These are phyloP conservation scores for Phaeotremella skinneri DNA, from an alignment of 768 basidiomycete genomes.

Conservation along the genomic window DNA sequence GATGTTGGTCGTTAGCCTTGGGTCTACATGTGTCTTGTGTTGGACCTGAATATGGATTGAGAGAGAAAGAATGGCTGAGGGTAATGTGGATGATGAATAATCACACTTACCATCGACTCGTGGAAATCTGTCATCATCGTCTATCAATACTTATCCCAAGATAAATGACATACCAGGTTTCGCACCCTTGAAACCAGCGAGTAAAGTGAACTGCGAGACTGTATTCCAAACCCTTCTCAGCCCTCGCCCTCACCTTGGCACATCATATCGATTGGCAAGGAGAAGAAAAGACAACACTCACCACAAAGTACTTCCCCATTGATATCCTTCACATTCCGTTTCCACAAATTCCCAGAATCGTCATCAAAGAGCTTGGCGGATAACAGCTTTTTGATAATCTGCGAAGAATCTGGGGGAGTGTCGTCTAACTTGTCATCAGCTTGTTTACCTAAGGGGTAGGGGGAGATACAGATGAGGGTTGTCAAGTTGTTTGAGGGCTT, in stretches of 20 bases:
- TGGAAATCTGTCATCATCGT: slow-evolving; percentile 71
- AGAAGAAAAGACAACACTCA: slow-evolving; percentile 28
- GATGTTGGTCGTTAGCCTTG: neutral
- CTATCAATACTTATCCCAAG: neutral
- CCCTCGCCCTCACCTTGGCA: neutral
- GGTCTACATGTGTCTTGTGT: neutral
- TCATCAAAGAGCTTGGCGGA: slow-evolving; percentile 67
- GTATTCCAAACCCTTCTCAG: neutral
- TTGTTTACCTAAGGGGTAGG: neutral
- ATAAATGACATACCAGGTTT: slow-evolving; percentile 39
- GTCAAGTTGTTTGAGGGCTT: neutral
- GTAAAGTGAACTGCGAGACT: slow-evolving; percentile 85
- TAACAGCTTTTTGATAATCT: slow-evolving; percentile 78
- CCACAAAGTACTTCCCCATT: slow-evolving; percentile 85
- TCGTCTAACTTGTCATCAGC: slow-evolving; percentile 64
- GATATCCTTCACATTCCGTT: slow-evolving; percentile 78
- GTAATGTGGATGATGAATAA: slow-evolving; percentile 29
- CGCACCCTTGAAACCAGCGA: slow-evolving; percentile 80
- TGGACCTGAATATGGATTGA: neutral
- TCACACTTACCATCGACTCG: slow-evolving; percentile 72
- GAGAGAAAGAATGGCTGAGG: neutral
- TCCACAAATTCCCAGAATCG: slow-evolving; percentile 65
- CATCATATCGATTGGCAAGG: neutral
- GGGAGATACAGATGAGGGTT: neutral
- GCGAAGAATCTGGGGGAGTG: slow-evolving; percentile 67